Evolutionary conservation across 176 grass and related monocot genomes (phyloP).

Genomic region (Typha latifolia): DNA sequence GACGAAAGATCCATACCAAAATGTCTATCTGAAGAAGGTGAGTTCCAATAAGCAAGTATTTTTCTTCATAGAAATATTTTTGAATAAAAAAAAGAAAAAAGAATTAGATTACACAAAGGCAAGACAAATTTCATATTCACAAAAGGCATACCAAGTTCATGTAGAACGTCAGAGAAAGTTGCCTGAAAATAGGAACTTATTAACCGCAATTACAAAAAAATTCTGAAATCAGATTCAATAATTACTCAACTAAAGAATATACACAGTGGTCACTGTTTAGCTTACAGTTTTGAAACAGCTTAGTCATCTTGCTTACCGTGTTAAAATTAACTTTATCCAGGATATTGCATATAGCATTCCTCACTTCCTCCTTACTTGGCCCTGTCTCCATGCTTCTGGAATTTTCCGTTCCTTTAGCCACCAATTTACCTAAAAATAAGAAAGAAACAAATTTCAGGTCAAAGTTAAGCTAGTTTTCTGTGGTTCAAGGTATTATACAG

Average conservation of each 20-base stretch:
- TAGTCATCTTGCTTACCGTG: slow-evolving; percentile 6
- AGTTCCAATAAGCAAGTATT: slow-evolving; percentile 11
- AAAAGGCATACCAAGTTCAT: slow-evolving; percentile 24
- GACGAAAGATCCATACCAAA: slow-evolving; percentile 28
- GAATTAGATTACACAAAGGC: not conserved
- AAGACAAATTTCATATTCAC: not conserved
- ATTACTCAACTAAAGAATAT: slow-evolving; percentile 1
- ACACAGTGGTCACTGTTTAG: not conserved
- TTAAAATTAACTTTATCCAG: slow-evolving; percentile 23
- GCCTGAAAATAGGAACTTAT: slow-evolving; percentile 12
- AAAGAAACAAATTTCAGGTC: not conserved
- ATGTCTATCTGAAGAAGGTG: slow-evolving; percentile 19
- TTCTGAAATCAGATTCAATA: not conserved
- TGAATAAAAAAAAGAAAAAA: not conserved
- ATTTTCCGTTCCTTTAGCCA: slow-evolving; percentile 17
- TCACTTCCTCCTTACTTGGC: slow-evolving; percentile 19
- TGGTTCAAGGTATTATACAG: too few species aligned
- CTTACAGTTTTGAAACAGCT: slow-evolving; percentile 1
- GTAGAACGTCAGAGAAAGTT: slow-evolving; percentile 21
- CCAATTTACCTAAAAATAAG: slow-evolving; percentile 15
- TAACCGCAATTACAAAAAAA: slow-evolving; percentile 3
- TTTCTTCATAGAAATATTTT: not conserved
- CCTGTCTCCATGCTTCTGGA: slow-evolving; percentile 12
- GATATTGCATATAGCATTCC: slow-evolving; percentile 25
- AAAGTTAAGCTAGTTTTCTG: not conserved